phyloP scores from a whole-genome alignment of 495 filamentous ascomycete genomes.

The Tirmania nivea region DNA sequence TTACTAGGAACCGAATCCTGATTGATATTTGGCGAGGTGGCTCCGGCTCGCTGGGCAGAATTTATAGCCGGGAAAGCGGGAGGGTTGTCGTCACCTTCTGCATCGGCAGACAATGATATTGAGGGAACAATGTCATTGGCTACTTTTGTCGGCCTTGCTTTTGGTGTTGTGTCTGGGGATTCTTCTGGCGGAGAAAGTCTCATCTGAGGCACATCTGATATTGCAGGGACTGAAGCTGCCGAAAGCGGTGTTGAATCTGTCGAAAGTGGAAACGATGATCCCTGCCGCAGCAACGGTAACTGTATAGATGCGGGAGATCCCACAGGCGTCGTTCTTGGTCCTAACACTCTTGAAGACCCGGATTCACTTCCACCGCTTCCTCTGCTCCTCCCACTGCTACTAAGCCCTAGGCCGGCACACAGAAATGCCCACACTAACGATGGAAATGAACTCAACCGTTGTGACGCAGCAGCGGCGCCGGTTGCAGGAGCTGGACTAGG shows the following conservation, averaged over 20 bases:
- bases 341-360: neutral
- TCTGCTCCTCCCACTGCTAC: neutral
- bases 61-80: slow-evolving; percentile 23
- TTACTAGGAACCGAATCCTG: too few species aligned
- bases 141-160: slow-evolving; percentile 2
- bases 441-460: neutral
- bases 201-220: neutral
- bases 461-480: neutral
- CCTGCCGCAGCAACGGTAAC: neutral
- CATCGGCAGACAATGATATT: slow-evolving; percentile 1
- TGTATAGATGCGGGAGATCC: neutral
- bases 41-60: slow-evolving; percentile 21
- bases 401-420: neutral
- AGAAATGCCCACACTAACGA: neutral
- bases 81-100: slow-evolving; percentile 13
- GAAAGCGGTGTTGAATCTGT: neutral
- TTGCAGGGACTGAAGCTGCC: neutral
- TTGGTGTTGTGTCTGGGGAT: slow-evolving; percentile 17
- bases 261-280: neutral
- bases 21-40: neutral
- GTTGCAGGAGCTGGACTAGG: neutral
- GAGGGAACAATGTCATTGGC: slow-evolving; percentile 12
- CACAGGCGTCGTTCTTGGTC: neutral
- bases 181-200: neutral
- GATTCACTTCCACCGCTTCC: neutral